Evolutionary conservation across 257 asterid genomes (phyloP).

Genomic region (Scutellaria barbata): DNA sequence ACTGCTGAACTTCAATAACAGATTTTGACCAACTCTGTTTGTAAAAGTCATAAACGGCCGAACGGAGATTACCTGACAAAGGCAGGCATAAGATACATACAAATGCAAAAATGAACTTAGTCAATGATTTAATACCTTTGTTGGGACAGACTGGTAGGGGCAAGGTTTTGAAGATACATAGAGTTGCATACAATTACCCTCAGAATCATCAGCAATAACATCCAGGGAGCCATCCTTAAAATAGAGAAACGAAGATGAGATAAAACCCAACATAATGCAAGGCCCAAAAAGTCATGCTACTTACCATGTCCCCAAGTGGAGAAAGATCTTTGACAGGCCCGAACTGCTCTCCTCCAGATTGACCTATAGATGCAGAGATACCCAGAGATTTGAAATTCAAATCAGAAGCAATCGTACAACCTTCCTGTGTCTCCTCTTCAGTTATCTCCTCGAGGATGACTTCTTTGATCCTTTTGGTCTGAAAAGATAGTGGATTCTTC

Average conservation of each 20-base stretch:
- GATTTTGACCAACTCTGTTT: conserved; percentile 83
- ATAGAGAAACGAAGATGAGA: conserved; percentile 34
- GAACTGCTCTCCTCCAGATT: conserved; percentile 71
- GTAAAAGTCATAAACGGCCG: conserved; percentile 93
- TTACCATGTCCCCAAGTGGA: conserved; percentile 91
- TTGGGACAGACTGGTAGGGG: conserved; percentile 86
- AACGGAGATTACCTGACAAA: conserved; percentile 74
- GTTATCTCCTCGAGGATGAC: conserved; percentile 80
- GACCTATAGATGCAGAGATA: conserved; percentile 74
- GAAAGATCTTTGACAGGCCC: conserved; percentile 89
- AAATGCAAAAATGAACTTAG: conserved; percentile 26
- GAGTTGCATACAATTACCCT: conserved; percentile 78
- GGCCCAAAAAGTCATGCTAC: conserved; percentile 27
- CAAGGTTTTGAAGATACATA: conserved; percentile 86
- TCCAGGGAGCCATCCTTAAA: conserved; percentile 95
- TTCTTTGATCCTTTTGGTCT: conserved; percentile 59
- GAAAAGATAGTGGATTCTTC: conserved; percentile 64
- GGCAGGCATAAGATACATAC: conserved; percentile 38
- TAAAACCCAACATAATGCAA: conserved; percentile 24
- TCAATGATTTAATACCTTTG: conserved; percentile 68
- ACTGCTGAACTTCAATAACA: conserved; percentile 71
- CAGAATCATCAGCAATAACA: conserved; percentile 72
- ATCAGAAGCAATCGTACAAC: conserved; percentile 86
- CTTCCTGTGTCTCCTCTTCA: conserved; percentile 84
- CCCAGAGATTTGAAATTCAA: conserved; percentile 83